Conservation (phyloP, 345 rosid species). For the Triadica sebifera region DNA sequence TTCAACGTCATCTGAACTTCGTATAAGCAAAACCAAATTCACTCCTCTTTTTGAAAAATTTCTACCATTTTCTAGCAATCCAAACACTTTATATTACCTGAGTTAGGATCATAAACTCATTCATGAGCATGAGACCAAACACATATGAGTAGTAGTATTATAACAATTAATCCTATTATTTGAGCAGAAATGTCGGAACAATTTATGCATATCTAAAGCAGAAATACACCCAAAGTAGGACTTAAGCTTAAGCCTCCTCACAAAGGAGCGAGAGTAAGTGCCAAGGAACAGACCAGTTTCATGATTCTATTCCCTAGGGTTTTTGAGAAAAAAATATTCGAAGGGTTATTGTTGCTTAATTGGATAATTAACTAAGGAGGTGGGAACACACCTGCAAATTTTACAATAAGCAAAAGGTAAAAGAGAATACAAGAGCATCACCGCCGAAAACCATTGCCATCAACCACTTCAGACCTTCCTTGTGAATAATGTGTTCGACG, state of each 20-base stretch:
- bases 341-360: not conserved
- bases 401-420: not conserved
- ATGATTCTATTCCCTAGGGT: not conserved
- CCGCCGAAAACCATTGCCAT: constrained; percentile 85
- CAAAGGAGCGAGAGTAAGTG: not conserved
- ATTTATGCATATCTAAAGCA: not conserved
- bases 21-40: too few species aligned
- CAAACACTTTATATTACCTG: not conserved
- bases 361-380: not conserved
- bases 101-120: not conserved
- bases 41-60: not conserved
- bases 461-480: constrained; percentile 55
- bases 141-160: not conserved
- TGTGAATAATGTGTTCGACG: constrained; percentile 79
- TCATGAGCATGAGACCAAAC: not conserved
- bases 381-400: not conserved
- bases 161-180: not conserved
- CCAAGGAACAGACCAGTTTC: not conserved
- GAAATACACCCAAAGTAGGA: not conserved
- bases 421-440: constrained; percentile 23
- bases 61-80: too few species aligned
- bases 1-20: too few species aligned
- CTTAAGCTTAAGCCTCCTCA: not conserved
- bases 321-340: not conserved
- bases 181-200: not conserved